A percentile compares a stretch with the other conserved stretches of the same genome.
These are phyloP conservation scores for Cadophora malorum DNA, from an alignment of 2,329 filamentous ascomycete genomes.

Conservation along the genomic window DNA sequence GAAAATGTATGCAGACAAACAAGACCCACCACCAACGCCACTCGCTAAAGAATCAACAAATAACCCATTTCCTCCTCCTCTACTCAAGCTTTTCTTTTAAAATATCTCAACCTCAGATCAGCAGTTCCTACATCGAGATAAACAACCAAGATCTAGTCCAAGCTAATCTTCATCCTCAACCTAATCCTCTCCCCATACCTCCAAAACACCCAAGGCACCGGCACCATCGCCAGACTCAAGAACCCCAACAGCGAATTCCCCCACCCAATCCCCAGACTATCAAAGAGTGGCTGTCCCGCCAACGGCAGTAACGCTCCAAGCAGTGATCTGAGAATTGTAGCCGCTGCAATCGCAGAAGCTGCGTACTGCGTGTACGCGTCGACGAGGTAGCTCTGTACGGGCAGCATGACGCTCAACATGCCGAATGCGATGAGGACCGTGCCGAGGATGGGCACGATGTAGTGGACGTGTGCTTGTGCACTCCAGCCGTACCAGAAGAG, in stretches of 20 bases:
- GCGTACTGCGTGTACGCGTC: too few species aligned
- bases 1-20: background rate
- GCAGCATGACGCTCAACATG: background rate
- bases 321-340: constrained; percentile 20
- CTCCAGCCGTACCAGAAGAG: background rate
- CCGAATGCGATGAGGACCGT: background rate
- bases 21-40: constrained; percentile 5
- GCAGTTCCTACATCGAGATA: background rate
- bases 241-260: constrained; percentile 56
- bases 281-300: constrained; percentile 47
- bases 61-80: background rate
- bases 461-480: background rate
- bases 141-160: constrained; percentile 14
- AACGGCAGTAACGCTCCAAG: constrained; percentile 23
- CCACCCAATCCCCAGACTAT: constrained; percentile 50
- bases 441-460: background rate
- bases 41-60: constrained; percentile 3
- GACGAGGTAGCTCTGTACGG: too few species aligned
- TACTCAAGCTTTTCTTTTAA: background rate
- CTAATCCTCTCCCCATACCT: constrained; percentile 28
- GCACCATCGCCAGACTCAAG: constrained; percentile 48
- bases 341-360: constrained; percentile 17
- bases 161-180: constrained; percentile 18
- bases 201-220: constrained; percentile 24
- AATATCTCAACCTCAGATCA: background rate